Evolutionary conservation across 2,329 filamentous ascomycete genomes (phyloP).

Genomic region (Waltergamsia citrina): DNA sequence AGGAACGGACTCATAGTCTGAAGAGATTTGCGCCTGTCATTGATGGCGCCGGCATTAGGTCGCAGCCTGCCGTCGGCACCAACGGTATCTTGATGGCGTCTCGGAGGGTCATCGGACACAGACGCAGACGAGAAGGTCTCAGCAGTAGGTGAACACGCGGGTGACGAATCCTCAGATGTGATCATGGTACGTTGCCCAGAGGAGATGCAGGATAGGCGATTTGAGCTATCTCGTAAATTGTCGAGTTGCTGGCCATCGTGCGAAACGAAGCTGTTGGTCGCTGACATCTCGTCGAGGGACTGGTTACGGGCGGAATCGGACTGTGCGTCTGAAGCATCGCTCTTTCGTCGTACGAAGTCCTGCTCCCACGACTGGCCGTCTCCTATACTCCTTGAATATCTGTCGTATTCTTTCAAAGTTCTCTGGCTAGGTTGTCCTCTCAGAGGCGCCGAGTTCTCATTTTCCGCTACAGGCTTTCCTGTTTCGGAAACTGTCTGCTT

Average conservation of each 20-base stretch:
- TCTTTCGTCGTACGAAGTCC: conserved; percentile 7
- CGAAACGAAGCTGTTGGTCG: conserved; percentile 46
- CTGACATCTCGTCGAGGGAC: conserved; percentile 44
- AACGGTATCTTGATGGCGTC: conserved; percentile 11
- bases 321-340: conserved; percentile 7
- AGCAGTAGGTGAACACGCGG: conserved; percentile 44
- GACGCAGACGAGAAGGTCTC: conserved; percentile 34
- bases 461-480: conserved; percentile 33
- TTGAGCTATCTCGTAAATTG: conserved; percentile 42
- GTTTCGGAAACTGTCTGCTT: conserved; percentile 54
- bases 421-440: conserved; percentile 33
- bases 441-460: conserved; percentile 15
- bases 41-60: conserved; percentile 43
- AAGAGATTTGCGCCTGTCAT: conserved; percentile 41
- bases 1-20: conserved; percentile 34
- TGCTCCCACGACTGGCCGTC: conserved; percentile 2
- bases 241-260: conserved; percentile 51
- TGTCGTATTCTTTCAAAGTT: conserved; percentile 34
- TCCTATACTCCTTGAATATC: conserved; percentile 25
- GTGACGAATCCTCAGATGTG: conserved; percentile 50
- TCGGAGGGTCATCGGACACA: conserved; percentile 11
- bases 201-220: conserved; percentile 50
- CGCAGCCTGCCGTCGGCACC: conserved; percentile 28
- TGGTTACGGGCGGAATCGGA: conserved; percentile 24
- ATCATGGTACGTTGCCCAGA: conserved; percentile 51